These are phyloP conservation scores for Hanseniaspora thailandica DNA, from an alignment of 805 yeast species.

Conservation along the genomic window DNA sequence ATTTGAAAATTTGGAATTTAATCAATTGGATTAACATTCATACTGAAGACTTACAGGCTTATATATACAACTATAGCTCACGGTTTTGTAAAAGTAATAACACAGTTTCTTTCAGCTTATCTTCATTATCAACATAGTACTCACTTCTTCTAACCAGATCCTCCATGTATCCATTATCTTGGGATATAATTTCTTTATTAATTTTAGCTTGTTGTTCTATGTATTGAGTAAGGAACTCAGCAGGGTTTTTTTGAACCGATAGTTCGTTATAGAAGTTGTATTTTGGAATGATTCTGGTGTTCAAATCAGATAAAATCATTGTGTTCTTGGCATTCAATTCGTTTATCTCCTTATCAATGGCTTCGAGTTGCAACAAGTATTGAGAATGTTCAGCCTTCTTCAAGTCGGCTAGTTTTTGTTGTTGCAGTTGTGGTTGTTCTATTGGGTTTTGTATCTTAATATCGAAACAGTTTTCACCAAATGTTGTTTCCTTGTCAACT, in stretches of 20 bases:
- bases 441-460: conserved; percentile 42
- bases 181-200: conserved; percentile 71
- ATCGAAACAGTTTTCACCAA: conserved; percentile 73
- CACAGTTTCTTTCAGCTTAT: conserved; percentile 64
- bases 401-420: conserved; percentile 28
- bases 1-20: too few species aligned
- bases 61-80: conserved; percentile 21
- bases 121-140: conserved; percentile 57
- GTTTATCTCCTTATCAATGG: conserved; percentile 32
- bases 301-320: conserved; percentile 40
- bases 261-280: conserved; percentile 68
- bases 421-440: not conserved
- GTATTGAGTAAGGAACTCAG: conserved; percentile 59
- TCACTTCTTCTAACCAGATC: conserved; percentile 76
- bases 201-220: conserved; percentile 62
- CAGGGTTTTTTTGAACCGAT: conserved; percentile 52
- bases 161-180: conserved; percentile 83
- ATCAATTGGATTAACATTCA: not conserved
- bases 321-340: conserved; percentile 35
- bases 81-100: conserved; percentile 50
- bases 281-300: conserved; percentile 42
- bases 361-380: not conserved
- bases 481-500: conserved; percentile 64
- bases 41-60: too few species aligned
- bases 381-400: not conserved